Base-by-base conservation (phyloP, 345 rosid species). In the Pugionium cornutum region DNA sequence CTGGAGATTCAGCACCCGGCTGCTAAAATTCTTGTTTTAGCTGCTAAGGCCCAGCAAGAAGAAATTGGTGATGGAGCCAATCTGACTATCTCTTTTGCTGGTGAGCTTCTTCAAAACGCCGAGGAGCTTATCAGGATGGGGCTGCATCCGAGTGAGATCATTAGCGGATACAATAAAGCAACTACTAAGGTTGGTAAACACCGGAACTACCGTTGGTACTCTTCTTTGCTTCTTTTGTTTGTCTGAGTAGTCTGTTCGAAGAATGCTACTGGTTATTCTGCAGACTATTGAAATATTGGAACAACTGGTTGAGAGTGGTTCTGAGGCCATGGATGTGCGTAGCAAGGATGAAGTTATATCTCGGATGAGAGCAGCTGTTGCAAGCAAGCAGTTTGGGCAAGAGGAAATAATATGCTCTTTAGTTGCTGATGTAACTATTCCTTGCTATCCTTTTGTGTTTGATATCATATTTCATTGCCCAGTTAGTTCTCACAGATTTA, bases 11-110 rank as follows among this genome's bases (percentile, higher is more conserved):
- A 95, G 79, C 99, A 95, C 42, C 99, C 97, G 0, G 97, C 97
- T 2, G 99, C 99, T 5, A 95, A 95, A 75, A 69, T 95, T 59
- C 72, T 95, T 73, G 99, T 95, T 35, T 59, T 95, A 51, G 99
- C 99, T 6, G 94, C 84, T 25, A 95, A 84, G 80, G 97, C 97
- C 4, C 99, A 95, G 69, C 99, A 95, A 67, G 97, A 91, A 77
- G 99, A 95, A 63, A 95, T 95, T 18, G 97, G 99, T 5, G 99
- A 95, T 74, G 99, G 99, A 40, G 96, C 97, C 4, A 95, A 95
- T 73, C 67, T 95, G 80, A 74, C 89, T 0, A 86, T 95, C 31
- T 95, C 99, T 5, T 95, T 95, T 46, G 85, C 97, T 1, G 99
- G 99, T 6, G 97, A 89, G 83, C 87, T 95, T 53, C 91, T 95